phyloP scores from a whole-genome alignment of 1,284 basidiomycete genomes.

The Volvariella volvacea region DNA sequence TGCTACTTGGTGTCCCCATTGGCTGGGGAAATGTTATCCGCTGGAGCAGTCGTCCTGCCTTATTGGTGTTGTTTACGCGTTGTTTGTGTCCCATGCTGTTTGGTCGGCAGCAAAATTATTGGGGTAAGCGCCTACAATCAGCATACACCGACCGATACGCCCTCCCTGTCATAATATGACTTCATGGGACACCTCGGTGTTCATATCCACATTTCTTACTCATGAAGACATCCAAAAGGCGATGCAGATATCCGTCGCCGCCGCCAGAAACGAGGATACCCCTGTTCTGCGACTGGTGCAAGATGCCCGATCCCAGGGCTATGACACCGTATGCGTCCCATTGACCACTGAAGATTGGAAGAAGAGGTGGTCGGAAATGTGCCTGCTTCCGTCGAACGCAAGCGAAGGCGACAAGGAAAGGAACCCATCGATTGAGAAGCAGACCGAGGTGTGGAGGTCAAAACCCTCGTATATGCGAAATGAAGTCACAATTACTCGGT shows the following conservation, averaged over 20 bases:
- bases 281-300: constrained; percentile 44
- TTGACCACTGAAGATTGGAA: constrained; percentile 86
- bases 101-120: too few species aligned
- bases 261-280: constrained; percentile 24
- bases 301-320: constrained; percentile 50
- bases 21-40: too few species aligned
- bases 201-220: constrained; percentile 27
- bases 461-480: constrained; percentile 74
- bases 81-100: constrained; percentile 17
- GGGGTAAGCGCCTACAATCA: too few species aligned
- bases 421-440: constrained; percentile 53
- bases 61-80: constrained; percentile 16
- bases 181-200: constrained; percentile 27
- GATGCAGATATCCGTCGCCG: not conserved
- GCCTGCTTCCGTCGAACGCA: constrained; percentile 53
- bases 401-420: constrained; percentile 34
- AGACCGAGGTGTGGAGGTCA: constrained; percentile 86
- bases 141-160: too few species aligned
- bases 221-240: constrained; percentile 22
- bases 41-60: too few species aligned
- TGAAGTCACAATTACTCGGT: constrained; percentile 84
- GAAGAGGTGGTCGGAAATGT: constrained; percentile 85
- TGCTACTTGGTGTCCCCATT: too few species aligned
- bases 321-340: constrained; percentile 71
- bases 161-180: constrained; percentile 15